Percentiles rank a stretch among this genome's conserved stretches.
Conservation (phyloP, 148 eudicot species). For the Amaranthus hypochondriacus region DNA sequence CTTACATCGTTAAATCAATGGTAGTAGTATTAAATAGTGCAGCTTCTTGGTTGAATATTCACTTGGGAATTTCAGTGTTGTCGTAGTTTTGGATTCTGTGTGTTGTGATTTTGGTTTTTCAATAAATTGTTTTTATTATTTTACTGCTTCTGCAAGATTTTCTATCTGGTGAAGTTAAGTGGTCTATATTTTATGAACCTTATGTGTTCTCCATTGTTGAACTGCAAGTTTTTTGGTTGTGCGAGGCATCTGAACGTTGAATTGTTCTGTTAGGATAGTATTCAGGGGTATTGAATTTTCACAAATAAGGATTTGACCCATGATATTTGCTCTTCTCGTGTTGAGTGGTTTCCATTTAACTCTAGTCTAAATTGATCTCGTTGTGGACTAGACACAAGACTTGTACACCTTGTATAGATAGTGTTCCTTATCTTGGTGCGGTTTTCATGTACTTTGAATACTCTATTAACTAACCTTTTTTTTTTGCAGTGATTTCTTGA, state of each 20-base stretch:
- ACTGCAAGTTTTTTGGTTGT: background rate
- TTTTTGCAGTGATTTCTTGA: slow-evolving; percentile 26
- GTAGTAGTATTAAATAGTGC: background rate
- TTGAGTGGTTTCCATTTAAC: background rate
- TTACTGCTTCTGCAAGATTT: too few relatives aligned
- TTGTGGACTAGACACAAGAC: background rate
- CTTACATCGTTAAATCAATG: background rate
- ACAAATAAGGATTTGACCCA: background rate
- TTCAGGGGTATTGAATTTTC: background rate
- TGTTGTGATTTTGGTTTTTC: too few relatives aligned
- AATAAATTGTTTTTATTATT: too few relatives aligned
- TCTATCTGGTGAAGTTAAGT: too few relatives aligned
- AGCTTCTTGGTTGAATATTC: background rate
- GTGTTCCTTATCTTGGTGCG: background rate
- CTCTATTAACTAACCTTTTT: background rate
- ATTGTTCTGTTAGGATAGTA: background rate
- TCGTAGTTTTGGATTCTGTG: background rate
- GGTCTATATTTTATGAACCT: background rate
- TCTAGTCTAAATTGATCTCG: background rate
- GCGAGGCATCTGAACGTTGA: background rate
- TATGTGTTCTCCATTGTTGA: background rate
- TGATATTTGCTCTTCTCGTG: background rate
- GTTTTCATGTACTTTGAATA: background rate
- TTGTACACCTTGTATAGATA: background rate
- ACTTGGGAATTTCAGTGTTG: background rate